These are phyloP conservation scores for Tephrocybe sp. DNA, from an alignment of 768 basidiomycete species.

Conservation along the genomic window DNA sequence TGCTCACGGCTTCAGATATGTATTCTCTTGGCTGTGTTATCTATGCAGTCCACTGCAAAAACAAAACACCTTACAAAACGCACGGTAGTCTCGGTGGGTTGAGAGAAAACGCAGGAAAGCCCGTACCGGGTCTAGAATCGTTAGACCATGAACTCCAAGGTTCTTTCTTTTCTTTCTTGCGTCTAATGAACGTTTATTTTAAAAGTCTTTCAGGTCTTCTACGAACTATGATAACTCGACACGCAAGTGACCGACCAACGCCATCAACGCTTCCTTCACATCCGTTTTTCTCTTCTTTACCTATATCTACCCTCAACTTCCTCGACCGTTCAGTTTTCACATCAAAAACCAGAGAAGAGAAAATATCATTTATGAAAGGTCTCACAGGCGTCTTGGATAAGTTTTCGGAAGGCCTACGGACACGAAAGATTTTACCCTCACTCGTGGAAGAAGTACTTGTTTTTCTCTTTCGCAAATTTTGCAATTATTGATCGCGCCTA, in stretches of 20 bases:
- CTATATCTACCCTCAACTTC: conserved; percentile 95
- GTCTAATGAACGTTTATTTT: conserved; percentile 2
- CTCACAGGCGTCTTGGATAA: conserved; percentile 73
- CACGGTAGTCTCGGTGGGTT: conserved; percentile 71
- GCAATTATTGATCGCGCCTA: conserved; percentile 1
- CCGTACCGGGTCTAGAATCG: conserved; percentile 57
- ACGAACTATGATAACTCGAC: conserved; percentile 76
- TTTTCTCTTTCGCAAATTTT: neutral
- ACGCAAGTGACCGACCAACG: conserved; percentile 67
- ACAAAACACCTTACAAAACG: conserved; percentile 83
- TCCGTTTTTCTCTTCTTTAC: conserved; percentile 91
- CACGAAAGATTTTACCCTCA: conserved; percentile 87
- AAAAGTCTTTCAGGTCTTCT: conserved; percentile 59
- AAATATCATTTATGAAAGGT: conserved; percentile 94
- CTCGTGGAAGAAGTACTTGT: conserved; percentile 82
- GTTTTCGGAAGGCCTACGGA: conserved; percentile 85
- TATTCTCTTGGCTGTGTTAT: conserved; percentile 90
- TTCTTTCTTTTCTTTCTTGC: conserved; percentile 22
- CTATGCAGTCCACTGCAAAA: conserved; percentile 88
- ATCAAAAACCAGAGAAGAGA: conserved; percentile 91
- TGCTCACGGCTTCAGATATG: conserved; percentile 89
- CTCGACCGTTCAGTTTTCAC: conserved; percentile 95
- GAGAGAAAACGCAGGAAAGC: conserved; percentile 66
- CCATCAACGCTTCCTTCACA: conserved; percentile 80
- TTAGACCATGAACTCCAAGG: conserved; percentile 76